Percentiles rank a stretch among this genome's conserved stretches.
Evolutionary conservation across 2,329 filamentous ascomycete genomes (phyloP).

Genomic region (Botrytis pseudocinerea): DNA sequence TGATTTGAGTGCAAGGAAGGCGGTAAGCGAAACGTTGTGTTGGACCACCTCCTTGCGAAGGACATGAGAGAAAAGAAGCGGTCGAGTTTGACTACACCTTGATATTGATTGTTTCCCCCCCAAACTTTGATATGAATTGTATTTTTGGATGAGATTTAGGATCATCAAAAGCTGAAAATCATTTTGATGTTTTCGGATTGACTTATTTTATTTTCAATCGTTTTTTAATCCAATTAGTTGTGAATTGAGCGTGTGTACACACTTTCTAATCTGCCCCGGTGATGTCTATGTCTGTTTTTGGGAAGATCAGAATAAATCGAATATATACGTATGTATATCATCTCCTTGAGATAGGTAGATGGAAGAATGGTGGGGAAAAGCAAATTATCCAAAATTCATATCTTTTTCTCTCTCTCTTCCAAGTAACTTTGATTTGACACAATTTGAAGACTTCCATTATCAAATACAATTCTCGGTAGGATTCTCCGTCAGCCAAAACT

Average conservation of each 20-base stretch:
- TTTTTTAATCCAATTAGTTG: too few relatives aligned
- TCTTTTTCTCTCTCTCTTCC: background rate
- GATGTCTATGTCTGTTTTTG: background rate
- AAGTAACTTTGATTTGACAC: background rate
- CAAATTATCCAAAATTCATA: background rate
- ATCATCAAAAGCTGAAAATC: too few relatives aligned
- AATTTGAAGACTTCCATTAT: background rate
- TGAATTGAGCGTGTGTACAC: too few relatives aligned
- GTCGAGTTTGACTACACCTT: too few relatives aligned
- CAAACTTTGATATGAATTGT: too few relatives aligned
- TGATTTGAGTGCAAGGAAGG: background rate
- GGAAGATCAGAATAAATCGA: background rate
- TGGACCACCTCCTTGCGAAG: background rate
- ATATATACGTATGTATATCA: background rate
- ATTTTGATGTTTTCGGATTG: too few relatives aligned
- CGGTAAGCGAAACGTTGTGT: background rate
- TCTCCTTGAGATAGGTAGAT: background rate
- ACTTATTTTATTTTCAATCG: too few relatives aligned
- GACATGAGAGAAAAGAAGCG: too few relatives aligned
- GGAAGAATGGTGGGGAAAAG: background rate
- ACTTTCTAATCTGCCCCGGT: background rate
- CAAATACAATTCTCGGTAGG: background rate
- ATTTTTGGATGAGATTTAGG: too few relatives aligned
- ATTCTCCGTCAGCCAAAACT: background rate
- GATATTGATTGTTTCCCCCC: too few relatives aligned